These are phyloP conservation scores for Aspergillus intermedius DNA, from an alignment of 2,329 filamentous ascomycete genomes.

Conservation along the genomic window DNA sequence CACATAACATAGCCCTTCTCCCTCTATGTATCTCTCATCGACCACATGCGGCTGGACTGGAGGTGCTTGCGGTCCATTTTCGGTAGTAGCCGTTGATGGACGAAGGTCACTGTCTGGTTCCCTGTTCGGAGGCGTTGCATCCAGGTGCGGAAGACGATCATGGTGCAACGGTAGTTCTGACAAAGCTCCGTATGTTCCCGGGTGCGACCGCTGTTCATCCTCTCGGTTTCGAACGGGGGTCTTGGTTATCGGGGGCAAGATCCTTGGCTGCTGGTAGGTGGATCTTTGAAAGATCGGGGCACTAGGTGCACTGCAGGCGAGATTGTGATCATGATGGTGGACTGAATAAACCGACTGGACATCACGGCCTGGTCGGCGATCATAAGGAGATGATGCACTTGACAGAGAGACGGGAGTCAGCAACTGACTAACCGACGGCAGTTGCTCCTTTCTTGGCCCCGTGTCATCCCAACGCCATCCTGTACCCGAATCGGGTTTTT, in stretches of 20 bases:
- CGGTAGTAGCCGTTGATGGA: conserved; percentile 1
- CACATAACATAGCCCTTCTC: conserved; percentile 75
- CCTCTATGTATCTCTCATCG: conserved; percentile 50
- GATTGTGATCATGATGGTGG: conserved; percentile 15
- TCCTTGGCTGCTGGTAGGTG: conserved; percentile 8
- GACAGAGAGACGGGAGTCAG: conserved; percentile 27
- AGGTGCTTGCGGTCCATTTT: conserved; percentile 8
- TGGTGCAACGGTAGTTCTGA: conserved; percentile 15
- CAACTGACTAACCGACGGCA: conserved; percentile 37
- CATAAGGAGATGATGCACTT: conserved; percentile 23
- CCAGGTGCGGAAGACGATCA: conserved; percentile 12
- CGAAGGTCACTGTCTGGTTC: conserved; percentile 7
- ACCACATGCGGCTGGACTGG: conserved; percentile 30
- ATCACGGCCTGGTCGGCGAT: conserved; percentile 13
- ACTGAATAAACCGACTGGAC: conserved; percentile 12
- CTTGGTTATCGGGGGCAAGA: conserved; percentile 27
- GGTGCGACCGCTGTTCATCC: conserved; percentile 15
- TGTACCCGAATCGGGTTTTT: conserved; percentile 17
- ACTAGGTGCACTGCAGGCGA: conserved; percentile 8
- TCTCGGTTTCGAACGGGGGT: conserved; percentile 19
- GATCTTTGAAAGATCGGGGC: background rate
- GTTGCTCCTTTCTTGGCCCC: conserved; percentile 19
- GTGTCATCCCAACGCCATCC: conserved; percentile 7
- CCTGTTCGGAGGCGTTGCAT: conserved; percentile 10
- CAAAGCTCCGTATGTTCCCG: conserved; percentile 13